Base-by-base conservation (phyloP, 2,329 filamentous ascomycete species). In the Plectosphaerella cucumerina region DNA sequence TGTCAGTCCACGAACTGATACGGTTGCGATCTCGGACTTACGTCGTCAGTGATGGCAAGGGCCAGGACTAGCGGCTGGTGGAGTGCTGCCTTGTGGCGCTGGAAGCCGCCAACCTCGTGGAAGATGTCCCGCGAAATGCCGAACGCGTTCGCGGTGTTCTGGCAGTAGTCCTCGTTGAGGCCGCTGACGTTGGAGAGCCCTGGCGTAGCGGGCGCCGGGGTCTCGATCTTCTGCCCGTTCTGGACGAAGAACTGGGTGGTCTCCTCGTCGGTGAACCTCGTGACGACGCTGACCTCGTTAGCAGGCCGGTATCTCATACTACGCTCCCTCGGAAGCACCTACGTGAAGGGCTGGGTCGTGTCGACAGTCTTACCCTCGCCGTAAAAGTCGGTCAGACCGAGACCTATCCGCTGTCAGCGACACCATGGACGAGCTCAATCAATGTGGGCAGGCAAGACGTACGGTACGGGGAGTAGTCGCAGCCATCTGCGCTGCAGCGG, bases 391-490 rank as follows among this genome's bases (percentile, higher is more conserved):
- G 68, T 70, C 62, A 78, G 76, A 35, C 81, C 83, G 70, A 81
- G 74, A 59, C 26, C 26, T 31, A 11, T 8, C 26, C 12, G 9
- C 26, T 31, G 26, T 31, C 8, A 31, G 26, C 26, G 26, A 31
- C 12, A 8, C 26, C 26, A 31, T 11, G 3, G 26, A n/a, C n/a
- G n/a, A n/a, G n/a, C n/a, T n/a, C 26, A 31, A 4, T 31, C 26
- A 9, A 31, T 10, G 26, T 31, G n/a, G n/a, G n/a, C 26, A 31
- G 26, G 6, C n/a, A 11, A 31, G 26, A 31, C 26, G 9, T 31
- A 31, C 82, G 81, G 76, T 78, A 86, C 20, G 77, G 69, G 72
- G 84, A 85, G 72, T 80, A 85, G 60, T 85, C 82, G 60, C 84
- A 87, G 20, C 84, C 84, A 56, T 82, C 78, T 52, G 78, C 78